Conservation (phyloP, 257 asterid species). For the Fraxinus excelsior region DNA sequence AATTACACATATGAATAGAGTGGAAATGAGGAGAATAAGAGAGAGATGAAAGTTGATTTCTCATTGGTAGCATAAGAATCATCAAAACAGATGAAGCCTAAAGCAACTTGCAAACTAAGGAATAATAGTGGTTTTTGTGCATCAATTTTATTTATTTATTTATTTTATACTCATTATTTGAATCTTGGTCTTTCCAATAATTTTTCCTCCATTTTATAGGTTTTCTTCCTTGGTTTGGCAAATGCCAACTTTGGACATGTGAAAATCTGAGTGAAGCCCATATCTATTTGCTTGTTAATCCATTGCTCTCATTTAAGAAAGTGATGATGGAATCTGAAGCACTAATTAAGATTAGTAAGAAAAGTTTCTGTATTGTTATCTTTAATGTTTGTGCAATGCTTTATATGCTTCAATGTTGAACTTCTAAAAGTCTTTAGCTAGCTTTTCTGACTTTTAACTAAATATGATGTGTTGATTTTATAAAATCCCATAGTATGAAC, state of each 20-base stretch:
- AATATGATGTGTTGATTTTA: background rate
- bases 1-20: background rate
- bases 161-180: no score
- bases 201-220: no score
- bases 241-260: constrained; percentile 41
- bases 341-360: constrained; percentile 67
- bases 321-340: constrained; percentile 73
- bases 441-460: background rate
- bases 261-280: constrained; percentile 39
- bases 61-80: no score
- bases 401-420: background rate
- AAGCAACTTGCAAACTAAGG: background rate
- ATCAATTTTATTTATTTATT: no score
- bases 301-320: constrained; percentile 32
- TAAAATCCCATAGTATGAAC: background rate
- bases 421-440: constrained; percentile 5
- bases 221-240: no score
- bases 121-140: no score
- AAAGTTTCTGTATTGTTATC: background rate
- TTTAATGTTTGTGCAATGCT: constrained; percentile 1
- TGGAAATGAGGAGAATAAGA: background rate
- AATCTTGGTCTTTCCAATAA: no score
- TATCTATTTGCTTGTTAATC: constrained; percentile 32
- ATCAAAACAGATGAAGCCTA: background rate
- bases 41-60: background rate